Percentiles rank a stretch among this genome's conserved stretches.
Conservation (phyloP, 2,329 filamentous ascomycete species). For the Colletotrichum shisoi region DNA sequence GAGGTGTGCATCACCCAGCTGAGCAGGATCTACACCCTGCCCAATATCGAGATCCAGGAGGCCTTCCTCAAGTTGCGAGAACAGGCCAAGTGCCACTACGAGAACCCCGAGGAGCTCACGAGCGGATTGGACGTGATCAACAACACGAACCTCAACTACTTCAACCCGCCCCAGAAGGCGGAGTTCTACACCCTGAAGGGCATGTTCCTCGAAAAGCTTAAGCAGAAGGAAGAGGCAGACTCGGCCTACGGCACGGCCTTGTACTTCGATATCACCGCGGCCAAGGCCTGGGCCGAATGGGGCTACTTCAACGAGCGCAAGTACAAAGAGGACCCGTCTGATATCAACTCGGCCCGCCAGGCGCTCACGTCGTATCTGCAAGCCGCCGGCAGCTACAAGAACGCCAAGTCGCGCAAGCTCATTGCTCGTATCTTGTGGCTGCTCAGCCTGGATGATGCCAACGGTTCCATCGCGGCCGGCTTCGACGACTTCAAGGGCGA, state of each 20-base stretch:
- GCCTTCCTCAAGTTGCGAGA: slow-evolving; percentile 98
- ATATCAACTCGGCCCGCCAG: slow-evolving; percentile 85
- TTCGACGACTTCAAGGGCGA: slow-evolving; percentile 98
- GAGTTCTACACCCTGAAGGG: slow-evolving; percentile 99
- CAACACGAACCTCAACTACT: slow-evolving; percentile 99
- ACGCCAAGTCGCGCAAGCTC: slow-evolving; percentile 91
- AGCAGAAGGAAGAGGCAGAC: slow-evolving; percentile 89
- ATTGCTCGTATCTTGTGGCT: slow-evolving; percentile 95
- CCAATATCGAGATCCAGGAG: slow-evolving; percentile 99
- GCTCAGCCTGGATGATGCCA: slow-evolving; percentile 88
- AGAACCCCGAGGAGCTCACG: slow-evolving; percentile 90
- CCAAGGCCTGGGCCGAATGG: slow-evolving; percentile 99
- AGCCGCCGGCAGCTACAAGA: slow-evolving; percentile 95
- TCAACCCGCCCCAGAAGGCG: slow-evolving; percentile 92
- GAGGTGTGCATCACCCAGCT: slow-evolving; percentile 98
- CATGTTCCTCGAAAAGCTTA: slow-evolving; percentile 97
- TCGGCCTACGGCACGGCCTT: slow-evolving; percentile 93
- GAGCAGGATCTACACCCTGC: slow-evolving; percentile 96
- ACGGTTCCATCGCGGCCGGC: slow-evolving; percentile 80
- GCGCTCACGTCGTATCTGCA: slow-evolving; percentile 96
- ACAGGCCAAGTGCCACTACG: slow-evolving; percentile 98
- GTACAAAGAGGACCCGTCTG: slow-evolving; percentile 87
- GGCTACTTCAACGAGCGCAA: slow-evolving; percentile 96
- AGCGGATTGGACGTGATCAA: slow-evolving; percentile 98
- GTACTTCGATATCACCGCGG: slow-evolving; percentile 93